A percentile compares a stretch with the other conserved stretches of the same genome.
Conservation (phyloP, 2,329 filamentous ascomycete genomes). For the Exophiala lecanii-corni region DNA sequence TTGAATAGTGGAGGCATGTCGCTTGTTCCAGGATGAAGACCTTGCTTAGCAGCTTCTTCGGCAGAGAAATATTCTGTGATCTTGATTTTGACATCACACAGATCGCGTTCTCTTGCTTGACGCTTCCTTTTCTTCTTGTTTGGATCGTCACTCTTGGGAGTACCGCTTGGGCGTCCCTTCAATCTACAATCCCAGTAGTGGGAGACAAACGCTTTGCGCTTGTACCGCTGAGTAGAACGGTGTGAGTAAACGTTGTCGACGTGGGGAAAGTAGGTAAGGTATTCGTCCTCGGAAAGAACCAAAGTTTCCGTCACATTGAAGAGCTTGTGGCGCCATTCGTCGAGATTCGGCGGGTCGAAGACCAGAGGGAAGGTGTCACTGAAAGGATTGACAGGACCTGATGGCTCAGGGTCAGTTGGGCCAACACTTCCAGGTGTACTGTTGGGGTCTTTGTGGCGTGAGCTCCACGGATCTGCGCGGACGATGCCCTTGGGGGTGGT, state of each 20-base stretch:
- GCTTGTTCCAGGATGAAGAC: conserved; percentile 16
- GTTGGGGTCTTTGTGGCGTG: conserved; percentile 4
- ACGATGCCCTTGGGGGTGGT: conserved; percentile 17
- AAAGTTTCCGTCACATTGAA: conserved; percentile 73
- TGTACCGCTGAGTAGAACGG: conserved; percentile 74
- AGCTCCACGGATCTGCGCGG: conserved; percentile 17
- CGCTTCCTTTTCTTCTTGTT: conserved; percentile 79
- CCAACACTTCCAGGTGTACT: not conserved
- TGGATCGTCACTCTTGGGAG: conserved; percentile 68
- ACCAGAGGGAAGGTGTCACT: conserved; percentile 33
- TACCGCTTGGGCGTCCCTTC: conserved; percentile 73
- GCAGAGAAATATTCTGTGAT: conserved; percentile 73
- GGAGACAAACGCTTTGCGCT: conserved; percentile 75
- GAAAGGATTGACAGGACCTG: conserved; percentile 18
- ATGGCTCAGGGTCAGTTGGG: conserved; percentile 5
- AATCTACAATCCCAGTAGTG: conserved; percentile 83
- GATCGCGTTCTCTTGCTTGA: conserved; percentile 66
- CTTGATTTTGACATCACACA: conserved; percentile 86
- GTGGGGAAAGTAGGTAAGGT: conserved; percentile 74
- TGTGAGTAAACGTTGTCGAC: conserved; percentile 83
- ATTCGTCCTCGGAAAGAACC: conserved; percentile 69
- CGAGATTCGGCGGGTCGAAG: conserved; percentile 62
- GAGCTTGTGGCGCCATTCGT: conserved; percentile 65
- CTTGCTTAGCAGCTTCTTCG: conserved; percentile 26
- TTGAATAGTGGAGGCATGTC: conserved; percentile 9